Base-by-base conservation (phyloP, 1,284 basidiomycete genomes). In the Thelephora terrestris region DNA sequence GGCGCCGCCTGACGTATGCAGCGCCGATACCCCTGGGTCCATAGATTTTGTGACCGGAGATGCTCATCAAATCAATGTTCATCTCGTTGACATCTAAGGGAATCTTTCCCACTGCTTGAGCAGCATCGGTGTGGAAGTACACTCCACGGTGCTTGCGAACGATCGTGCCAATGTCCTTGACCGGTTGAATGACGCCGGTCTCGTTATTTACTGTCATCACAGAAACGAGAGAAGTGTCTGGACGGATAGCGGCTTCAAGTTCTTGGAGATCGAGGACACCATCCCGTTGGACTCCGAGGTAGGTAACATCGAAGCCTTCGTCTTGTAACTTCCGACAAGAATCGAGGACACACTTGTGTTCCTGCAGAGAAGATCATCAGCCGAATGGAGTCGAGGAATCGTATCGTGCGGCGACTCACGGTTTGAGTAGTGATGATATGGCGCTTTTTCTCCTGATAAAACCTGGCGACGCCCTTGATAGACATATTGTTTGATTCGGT, bases 181-280 rank as follows among this genome's bases (percentile, higher is more conserved):
- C 78, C 1, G 96, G 96, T 64, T 99, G 96, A 53, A 99, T 96
- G 53, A 98, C 94, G 44, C 96, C 96, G 6, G 94, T 99, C 71
- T 99, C 96, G 69, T 99, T 99, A 73, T 99, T 99, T 53, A 99
- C 95, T 3, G 90, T 81, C 96, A 99, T 99, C 64, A 99, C 87
- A 9, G 94, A 96, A 37, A 71, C 58, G 55, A 71, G 50, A 7
- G 61, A 59, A 20, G 63, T 64, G 40, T 64, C 63, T 2, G 62
- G 60, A 7, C 62, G 60, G 32, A 65, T 57, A 54, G 69, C 51
- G 47, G 64, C 54, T 58, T 68, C 58, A 49, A 70, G 52, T 44
- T 71, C 51, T 50, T 69, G 53, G 49, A 70, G 48, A 38, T 66
- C 52, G 55, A 99, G 71, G 42, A 97, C 64, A 29, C 96, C 96